These are phyloP conservation scores for Populus tremula DNA, from an alignment of 345 rosid genomes.

Conservation along the genomic window DNA sequence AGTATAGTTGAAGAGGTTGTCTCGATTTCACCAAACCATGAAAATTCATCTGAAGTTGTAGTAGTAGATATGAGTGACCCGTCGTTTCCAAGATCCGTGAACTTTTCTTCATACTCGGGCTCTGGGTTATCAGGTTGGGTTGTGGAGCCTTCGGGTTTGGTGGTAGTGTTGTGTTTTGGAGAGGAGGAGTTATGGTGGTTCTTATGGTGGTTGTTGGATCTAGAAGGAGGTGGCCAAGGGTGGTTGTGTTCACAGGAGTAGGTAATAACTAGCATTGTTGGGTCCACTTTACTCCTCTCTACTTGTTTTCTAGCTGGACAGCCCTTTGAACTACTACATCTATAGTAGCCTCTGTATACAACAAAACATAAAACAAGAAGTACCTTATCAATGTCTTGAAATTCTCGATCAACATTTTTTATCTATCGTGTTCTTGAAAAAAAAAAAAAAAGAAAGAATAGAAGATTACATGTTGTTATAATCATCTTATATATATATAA, in stretches of 20 bases:
- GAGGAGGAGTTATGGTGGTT: constrained; percentile 1
- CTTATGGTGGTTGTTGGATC: constrained; percentile 40
- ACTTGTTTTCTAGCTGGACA: constrained; percentile 97
- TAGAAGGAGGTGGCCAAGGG: constrained; percentile 70
- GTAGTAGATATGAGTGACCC: constrained; percentile 39
- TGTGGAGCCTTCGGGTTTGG: constrained; percentile 18
- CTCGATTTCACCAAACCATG: constrained; percentile 82
- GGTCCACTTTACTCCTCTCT: constrained; percentile 87
- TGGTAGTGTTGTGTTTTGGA: constrained; percentile 6
- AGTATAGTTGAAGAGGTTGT: constrained; percentile 67
- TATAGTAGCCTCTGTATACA: constrained; percentile 74
- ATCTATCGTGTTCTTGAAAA: not conserved
- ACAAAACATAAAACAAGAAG: not conserved
- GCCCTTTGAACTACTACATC: constrained; percentile 96
- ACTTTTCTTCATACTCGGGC: constrained; percentile 40
- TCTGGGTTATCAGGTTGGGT: not conserved
- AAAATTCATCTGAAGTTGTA: constrained; percentile 49
- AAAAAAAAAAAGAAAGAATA: not conserved
- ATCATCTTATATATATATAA: not conserved
- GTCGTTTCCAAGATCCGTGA: constrained; percentile 43
- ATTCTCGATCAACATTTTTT: not conserved
- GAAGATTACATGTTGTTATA: not conserved
- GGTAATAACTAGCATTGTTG: constrained; percentile 75
- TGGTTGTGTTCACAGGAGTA: constrained; percentile 93
- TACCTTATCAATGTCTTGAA: not conserved